A percentile compares a stretch with the other conserved stretches of the same genome.
Evolutionary conservation across 2,329 filamentous ascomycete species (phyloP).

Genomic region (Biscogniauxia mediterranea): DNA sequence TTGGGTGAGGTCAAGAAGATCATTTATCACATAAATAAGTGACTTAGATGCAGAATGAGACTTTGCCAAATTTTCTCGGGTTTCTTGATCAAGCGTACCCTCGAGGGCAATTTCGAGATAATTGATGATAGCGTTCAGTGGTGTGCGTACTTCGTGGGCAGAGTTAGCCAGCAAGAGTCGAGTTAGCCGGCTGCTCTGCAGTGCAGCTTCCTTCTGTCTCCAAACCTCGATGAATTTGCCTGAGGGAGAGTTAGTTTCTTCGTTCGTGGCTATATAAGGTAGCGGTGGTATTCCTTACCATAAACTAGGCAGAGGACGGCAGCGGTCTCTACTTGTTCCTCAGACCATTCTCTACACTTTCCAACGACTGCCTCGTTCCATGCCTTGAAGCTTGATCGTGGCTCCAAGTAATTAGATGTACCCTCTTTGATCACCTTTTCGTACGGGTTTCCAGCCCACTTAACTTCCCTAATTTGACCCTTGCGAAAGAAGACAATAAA

Average conservation of each 20-base stretch:
- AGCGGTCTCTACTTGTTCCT: constrained; percentile 85
- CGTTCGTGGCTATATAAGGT: not conserved
- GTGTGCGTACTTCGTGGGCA: constrained; percentile 87
- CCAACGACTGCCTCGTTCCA: constrained; percentile 82
- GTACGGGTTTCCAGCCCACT: constrained; percentile 85
- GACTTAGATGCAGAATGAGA: constrained; percentile 92
- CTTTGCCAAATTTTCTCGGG: constrained; percentile 76
- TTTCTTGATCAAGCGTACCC: constrained; percentile 75
- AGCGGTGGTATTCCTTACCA: constrained; percentile 46
- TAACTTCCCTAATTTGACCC: constrained; percentile 72
- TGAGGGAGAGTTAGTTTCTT: constrained; percentile 18
- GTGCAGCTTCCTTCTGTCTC: constrained; percentile 82
- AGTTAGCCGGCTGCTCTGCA: constrained; percentile 81
- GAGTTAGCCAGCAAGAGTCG: constrained; percentile 79
- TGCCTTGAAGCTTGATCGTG: constrained; percentile 72
- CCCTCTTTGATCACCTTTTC: constrained; percentile 73
- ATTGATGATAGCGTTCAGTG: constrained; percentile 90
- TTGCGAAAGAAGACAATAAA: constrained; percentile 92
- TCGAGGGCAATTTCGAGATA: constrained; percentile 90
- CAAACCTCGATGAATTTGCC: constrained; percentile 86
- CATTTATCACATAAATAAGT: constrained; percentile 90
- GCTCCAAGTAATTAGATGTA: constrained; percentile 72
- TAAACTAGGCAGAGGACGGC: constrained; percentile 87
- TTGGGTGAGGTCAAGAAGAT: constrained; percentile 84
- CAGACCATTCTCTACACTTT: constrained; percentile 83